Conservation (phyloP, 176 grass and related monocot species). For the Raddia distichophylla region DNA sequence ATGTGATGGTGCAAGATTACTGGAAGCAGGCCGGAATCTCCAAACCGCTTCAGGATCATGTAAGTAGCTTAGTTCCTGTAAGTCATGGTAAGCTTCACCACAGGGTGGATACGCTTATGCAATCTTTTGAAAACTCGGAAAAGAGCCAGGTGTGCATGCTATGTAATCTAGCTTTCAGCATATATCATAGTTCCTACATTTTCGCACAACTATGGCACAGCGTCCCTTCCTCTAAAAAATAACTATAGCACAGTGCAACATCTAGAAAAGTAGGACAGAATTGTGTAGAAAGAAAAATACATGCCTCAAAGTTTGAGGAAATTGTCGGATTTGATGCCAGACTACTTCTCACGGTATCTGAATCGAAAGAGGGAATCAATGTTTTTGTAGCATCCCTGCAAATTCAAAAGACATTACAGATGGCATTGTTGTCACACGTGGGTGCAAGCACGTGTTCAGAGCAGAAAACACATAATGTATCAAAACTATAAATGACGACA, state of each 20-base stretch:
- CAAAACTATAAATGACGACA: conserved; percentile 32
- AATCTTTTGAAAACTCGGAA: conserved; percentile 18
- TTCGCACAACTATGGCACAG: background rate
- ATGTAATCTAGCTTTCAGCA: conserved; percentile 30
- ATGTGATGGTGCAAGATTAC: conserved; percentile 13
- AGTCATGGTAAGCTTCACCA: conserved; percentile 12
- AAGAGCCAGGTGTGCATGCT: background rate
- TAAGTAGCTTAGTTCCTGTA: conserved; percentile 11
- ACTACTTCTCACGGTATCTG: conserved; percentile 70
- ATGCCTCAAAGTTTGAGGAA: conserved; percentile 93
- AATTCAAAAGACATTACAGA: conserved; percentile 45
- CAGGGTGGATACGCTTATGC: background rate
- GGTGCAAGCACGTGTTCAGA: conserved; percentile 5
- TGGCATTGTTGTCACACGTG: conserved; percentile 1
- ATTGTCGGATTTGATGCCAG: conserved; percentile 65
- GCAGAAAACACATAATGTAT: background rate
- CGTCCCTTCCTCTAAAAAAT: no score
- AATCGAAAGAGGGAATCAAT: conserved; percentile 53
- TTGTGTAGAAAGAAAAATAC: conserved; percentile 19
- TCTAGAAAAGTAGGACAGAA: conserved; percentile 38
- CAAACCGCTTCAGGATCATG: background rate
- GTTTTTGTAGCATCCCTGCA: conserved; percentile 72
- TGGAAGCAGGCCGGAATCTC: background rate
- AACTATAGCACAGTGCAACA: background rate
- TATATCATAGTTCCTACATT: conserved; percentile 15